phyloP scores from a whole-genome alignment of 305 asterid genomes.

The Fraxinus floribunda region DNA sequence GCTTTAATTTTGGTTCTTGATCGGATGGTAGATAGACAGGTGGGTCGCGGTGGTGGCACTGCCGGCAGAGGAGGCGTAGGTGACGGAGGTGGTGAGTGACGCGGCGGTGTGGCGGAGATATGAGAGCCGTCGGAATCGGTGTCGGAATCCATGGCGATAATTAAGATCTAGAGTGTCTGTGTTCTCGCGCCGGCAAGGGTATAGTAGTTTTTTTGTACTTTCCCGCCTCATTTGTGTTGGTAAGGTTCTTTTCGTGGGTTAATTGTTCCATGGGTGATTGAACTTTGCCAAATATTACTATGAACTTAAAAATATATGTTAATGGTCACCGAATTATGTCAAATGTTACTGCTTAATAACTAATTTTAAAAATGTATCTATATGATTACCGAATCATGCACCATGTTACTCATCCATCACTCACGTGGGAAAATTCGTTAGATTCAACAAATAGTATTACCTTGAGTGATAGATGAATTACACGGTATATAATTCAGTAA shows the following conservation, averaged over 20 bases:
- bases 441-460: no score
- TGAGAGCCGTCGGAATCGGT: conserved; percentile 83
- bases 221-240: conserved; percentile 1
- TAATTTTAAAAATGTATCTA: no score
- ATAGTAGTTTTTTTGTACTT: background rate
- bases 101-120: conserved; percentile 82
- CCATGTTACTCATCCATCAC: no score
- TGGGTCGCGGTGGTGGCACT: conserved; percentile 18
- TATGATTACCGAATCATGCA: no score
- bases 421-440: no score
- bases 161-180: background rate
- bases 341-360: no score
- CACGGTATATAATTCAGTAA: no score
- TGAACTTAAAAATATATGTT: no score
- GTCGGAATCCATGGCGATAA: conserved; percentile 58
- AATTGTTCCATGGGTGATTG: no score
- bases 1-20: conserved; percentile 40
- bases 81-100: conserved; percentile 36
- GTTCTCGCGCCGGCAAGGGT: background rate
- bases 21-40: conserved; percentile 41
- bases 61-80: background rate
- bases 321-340: no score
- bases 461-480: no score
- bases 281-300: no score
- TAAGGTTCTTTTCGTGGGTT: background rate